A percentile compares a stretch with the other conserved stretches of the same genome.
Conservation (phyloP, 179 eudicot species). For the Corrigiola litoralis region DNA sequence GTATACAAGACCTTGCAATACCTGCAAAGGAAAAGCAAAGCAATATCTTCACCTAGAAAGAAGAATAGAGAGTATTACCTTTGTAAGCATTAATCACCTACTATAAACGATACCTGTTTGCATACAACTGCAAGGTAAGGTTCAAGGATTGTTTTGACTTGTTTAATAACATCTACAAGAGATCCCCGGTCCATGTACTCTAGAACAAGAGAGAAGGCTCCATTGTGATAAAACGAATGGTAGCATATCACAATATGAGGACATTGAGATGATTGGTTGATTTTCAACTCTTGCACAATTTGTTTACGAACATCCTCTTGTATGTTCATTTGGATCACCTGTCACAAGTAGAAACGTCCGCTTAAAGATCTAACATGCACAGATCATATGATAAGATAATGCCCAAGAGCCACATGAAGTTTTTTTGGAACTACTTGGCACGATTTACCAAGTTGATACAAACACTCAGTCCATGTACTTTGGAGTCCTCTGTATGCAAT, state of each 20-base stretch:
- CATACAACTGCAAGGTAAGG: constrained; percentile 96
- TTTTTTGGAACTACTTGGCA: not conserved
- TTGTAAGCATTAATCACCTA: not conserved
- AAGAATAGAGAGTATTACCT: not conserved
- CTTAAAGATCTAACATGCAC: not conserved
- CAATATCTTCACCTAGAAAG: not conserved
- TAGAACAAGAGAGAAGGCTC: constrained; percentile 74
- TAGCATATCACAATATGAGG: constrained; percentile 81
- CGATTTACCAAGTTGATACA: too few relatives aligned
- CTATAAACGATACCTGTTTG: constrained; percentile 60
- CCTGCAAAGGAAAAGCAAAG: constrained; percentile 40
- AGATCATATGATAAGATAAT: not conserved
- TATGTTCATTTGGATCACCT: constrained; percentile 97
- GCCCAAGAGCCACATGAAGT: not conserved
- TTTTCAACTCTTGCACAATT: constrained; percentile 96
- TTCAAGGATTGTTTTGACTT: constrained; percentile 92
- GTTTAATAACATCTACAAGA: constrained; percentile 71
- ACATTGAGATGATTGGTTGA: constrained; percentile 92
- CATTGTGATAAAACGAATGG: constrained; percentile 91
- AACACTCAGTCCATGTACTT: too few relatives aligned
- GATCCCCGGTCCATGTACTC: constrained; percentile 99
- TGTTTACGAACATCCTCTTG: constrained; percentile 96
- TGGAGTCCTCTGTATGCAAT: too few relatives aligned
- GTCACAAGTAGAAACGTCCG: constrained; percentile 17
- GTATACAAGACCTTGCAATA: constrained; percentile 81